A percentile compares a stretch with the other conserved stretches of the same genome.
Evolutionary conservation across 176 grass and related monocot species (phyloP).

Genomic region (Areca catechu): DNA sequence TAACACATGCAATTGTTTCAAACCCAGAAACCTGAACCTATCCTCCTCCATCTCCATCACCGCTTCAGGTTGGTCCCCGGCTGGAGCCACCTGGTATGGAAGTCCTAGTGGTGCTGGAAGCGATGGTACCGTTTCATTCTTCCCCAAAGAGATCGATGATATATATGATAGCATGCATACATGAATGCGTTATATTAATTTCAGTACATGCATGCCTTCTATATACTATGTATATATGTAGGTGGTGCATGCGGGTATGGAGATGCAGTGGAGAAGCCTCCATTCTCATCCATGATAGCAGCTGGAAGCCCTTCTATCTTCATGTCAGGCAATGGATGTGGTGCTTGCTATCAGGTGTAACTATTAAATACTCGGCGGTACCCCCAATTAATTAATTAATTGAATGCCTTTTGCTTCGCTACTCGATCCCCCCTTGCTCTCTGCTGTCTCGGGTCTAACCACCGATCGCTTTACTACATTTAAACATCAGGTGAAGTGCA

Average conservation of each 20-base stretch:
- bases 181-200: too few relatives aligned
- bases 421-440: too few relatives aligned
- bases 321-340: slow-evolving; percentile 80
- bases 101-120: slow-evolving; percentile 65
- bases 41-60: slow-evolving; percentile 35
- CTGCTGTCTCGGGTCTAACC: too few relatives aligned
- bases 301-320: slow-evolving; percentile 80
- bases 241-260: slow-evolving; percentile 88
- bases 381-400: too few relatives aligned
- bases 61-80: slow-evolving; percentile 37
- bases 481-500: slow-evolving; percentile 31
- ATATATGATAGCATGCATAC: too few relatives aligned
- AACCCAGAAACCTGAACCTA: slow-evolving; percentile 19
- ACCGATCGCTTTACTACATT: too few relatives aligned
- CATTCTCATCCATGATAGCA: slow-evolving; percentile 65
- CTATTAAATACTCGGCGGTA: too few relatives aligned
- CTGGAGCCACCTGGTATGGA: slow-evolving; percentile 85
- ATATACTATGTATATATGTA: slow-evolving; percentile 3
- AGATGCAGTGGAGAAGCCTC: slow-evolving; percentile 44
- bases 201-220: slow-evolving; percentile 6
- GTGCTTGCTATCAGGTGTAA: slow-evolving; percentile 66
- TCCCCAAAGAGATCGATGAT: too few relatives aligned
- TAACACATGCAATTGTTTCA: slow-evolving; percentile 5
- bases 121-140: slow-evolving; percentile 54
- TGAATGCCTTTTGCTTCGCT: too few relatives aligned